phyloP scores from a whole-genome alignment of 305 asterid species.

The Solanum aculeatissimum region DNA sequence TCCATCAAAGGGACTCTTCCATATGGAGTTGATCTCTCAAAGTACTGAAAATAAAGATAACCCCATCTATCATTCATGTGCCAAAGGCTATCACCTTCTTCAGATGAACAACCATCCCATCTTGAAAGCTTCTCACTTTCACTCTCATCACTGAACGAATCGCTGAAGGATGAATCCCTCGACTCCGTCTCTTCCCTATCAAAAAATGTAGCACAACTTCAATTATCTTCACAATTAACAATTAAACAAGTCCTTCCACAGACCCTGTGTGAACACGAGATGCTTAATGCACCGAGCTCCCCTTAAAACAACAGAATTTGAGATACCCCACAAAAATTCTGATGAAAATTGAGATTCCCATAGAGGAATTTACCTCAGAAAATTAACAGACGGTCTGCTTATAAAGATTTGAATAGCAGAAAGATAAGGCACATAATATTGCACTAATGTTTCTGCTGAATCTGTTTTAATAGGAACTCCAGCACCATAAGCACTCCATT shows the following conservation, averaged over 20 bases:
- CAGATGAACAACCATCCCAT: conserved; percentile 96
- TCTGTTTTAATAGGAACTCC: conserved; percentile 76
- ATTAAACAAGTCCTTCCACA: neutral
- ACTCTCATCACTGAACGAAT: conserved; percentile 84
- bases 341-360: neutral
- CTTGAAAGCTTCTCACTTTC: conserved; percentile 86
- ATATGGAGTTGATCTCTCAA: conserved; percentile 85
- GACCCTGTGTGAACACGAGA: neutral
- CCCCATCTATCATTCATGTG: conserved; percentile 77
- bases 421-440: conserved; percentile 87
- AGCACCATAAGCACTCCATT: conserved; percentile 95
- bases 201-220: neutral
- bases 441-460: conserved; percentile 59
- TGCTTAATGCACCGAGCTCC: neutral
- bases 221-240: neutral
- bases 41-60: conserved; percentile 67
- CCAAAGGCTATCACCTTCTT: conserved; percentile 71
- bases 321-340: neutral
- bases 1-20: conserved; percentile 83
- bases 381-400: conserved; percentile 51
- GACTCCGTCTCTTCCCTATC: conserved; percentile 79
- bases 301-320: neutral
- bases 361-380: conserved; percentile 43
- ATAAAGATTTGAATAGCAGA: conserved; percentile 94
- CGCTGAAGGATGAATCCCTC: conserved; percentile 72